Base-by-base conservation (phyloP, 768 basidiomycete genomes). In the Leccinum boreale region DNA sequence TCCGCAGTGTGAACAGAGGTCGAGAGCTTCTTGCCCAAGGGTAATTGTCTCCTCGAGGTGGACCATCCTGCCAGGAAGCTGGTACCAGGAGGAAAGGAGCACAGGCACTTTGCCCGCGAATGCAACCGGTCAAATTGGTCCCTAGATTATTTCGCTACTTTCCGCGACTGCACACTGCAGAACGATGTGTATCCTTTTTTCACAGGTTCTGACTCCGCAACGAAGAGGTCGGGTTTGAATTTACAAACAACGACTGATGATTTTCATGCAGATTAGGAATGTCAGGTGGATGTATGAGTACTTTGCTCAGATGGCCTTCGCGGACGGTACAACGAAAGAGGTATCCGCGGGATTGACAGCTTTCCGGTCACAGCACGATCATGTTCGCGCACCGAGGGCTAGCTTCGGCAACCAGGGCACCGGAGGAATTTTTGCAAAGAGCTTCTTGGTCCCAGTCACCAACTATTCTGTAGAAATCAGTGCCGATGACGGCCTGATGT, bases 381-480 rank as follows among this genome's bases (percentile, higher is more conserved):
- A 15, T 15, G 7, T 24, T 5, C 8, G 19, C 7, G 14, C 21
- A 14, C 29, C n/a, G n/a, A 36, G 46, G 3, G 21, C 23, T 33
- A 6, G 36, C 8, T 35, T 47, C 14, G 6, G 15, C 5, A 6
- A 48, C 39, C 8, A 0, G n/a, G n/a, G n/a, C 39, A 45, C 6
- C 11, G 15, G 24, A 47, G 46, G 6, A 47, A 15, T 1, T 5
- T n/a, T 8, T 28, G 42, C 8, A 9, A 42, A 56, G 15, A 29
- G 17, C n/a, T 2, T 19, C 17, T n/a, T n/a, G 17, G 17, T n/a
- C 12, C 36, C 28, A 7, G 1, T 29, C 1, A 36, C 56, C 11
- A 58, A 48, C 10, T 58, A 63, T 7, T 50, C 55, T 2, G n/a
- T 48, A 35, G 48, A 63, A 49, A 29, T 63, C 14, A 54, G 14